A percentile compares a stretch with the other conserved stretches of the same genome.
phyloP scores from a whole-genome alignment of 108 stramenopile species.

The Parietichytrium sp. region DNA sequence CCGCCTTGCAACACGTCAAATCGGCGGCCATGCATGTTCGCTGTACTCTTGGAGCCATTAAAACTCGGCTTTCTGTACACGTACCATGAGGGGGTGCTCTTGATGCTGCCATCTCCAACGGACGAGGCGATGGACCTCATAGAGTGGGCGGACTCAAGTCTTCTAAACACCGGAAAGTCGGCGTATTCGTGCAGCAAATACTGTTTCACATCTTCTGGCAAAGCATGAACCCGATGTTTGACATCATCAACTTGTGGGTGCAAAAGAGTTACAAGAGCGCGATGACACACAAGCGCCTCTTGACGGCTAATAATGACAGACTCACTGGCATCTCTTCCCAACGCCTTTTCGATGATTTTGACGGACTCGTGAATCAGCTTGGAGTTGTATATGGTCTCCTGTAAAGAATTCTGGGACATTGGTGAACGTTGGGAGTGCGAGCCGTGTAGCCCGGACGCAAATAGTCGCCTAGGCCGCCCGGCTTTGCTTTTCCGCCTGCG shows the following conservation, averaged over 20 bases:
- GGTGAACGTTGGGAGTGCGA: no score
- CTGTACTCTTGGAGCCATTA: no score
- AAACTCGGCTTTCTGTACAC: no score
- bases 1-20: no score
- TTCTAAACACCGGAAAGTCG: neutral
- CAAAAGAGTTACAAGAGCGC: neutral
- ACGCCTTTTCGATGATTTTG: neutral
- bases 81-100: no score
- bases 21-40: no score
- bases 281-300: conserved; percentile 22
- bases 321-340: neutral
- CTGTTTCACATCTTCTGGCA: conserved; percentile 22
- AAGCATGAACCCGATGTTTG: neutral
- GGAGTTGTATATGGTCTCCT: conserved; percentile 16
- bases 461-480: no score
- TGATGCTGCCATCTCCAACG: no score
- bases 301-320: neutral
- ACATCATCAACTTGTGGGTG: conserved; percentile 17
- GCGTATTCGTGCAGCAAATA: conserved; percentile 28
- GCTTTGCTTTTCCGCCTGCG: no score
- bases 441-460: no score
- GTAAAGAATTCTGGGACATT: conserved; percentile 2
- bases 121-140: neutral
- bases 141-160: neutral
- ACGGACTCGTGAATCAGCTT: conserved; percentile 2